A percentile compares a stretch with the other conserved stretches of the same genome.
phyloP scores from a whole-genome alignment of 2,329 filamentous ascomycete species.

The Aspergillus clavatus region DNA sequence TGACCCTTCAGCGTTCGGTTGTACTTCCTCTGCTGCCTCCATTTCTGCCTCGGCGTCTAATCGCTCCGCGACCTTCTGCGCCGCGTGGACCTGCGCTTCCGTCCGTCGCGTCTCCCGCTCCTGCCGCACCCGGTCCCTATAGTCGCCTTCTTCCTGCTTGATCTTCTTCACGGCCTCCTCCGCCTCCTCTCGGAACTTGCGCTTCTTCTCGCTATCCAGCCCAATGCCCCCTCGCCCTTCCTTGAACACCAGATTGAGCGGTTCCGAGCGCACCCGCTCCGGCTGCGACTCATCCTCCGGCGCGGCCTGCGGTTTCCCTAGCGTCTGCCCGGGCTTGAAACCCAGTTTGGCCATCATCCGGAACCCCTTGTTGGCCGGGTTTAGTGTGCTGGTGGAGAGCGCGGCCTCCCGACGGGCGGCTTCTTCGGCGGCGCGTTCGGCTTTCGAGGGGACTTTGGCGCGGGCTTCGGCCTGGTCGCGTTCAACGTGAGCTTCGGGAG shows the following conservation, averaged over 20 bases:
- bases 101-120: slow-evolving; percentile 65
- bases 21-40: slow-evolving; percentile 13
- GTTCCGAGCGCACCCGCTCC: slow-evolving; percentile 57
- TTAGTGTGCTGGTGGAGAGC: slow-evolving; percentile 68
- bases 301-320: slow-evolving; percentile 57
- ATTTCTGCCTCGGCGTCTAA: slow-evolving; percentile 57
- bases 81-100: slow-evolving; percentile 67
- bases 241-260: slow-evolving; percentile 70
- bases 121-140: slow-evolving; percentile 64
- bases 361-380: slow-evolving; percentile 75
- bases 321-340: slow-evolving; percentile 68
- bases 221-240: slow-evolving; percentile 80
- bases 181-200: slow-evolving; percentile 63
- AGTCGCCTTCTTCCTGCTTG: slow-evolving; percentile 65
- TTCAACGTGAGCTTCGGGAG: slow-evolving; percentile 1
- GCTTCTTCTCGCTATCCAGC: slow-evolving; percentile 75
- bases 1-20: slow-evolving; percentile 6
- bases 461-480: slow-evolving; percentile 66
- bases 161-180: slow-evolving; percentile 55
- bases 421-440: slow-evolving; percentile 72
- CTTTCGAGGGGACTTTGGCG: slow-evolving; percentile 67
- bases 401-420: slow-evolving; percentile 68
- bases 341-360: slow-evolving; percentile 98
- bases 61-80: slow-evolving; percentile 76
- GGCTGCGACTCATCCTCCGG: not conserved